Base-by-base conservation (phyloP, 495 filamentous ascomycete species). In the Annulohypoxylon maeteangense region DNA sequence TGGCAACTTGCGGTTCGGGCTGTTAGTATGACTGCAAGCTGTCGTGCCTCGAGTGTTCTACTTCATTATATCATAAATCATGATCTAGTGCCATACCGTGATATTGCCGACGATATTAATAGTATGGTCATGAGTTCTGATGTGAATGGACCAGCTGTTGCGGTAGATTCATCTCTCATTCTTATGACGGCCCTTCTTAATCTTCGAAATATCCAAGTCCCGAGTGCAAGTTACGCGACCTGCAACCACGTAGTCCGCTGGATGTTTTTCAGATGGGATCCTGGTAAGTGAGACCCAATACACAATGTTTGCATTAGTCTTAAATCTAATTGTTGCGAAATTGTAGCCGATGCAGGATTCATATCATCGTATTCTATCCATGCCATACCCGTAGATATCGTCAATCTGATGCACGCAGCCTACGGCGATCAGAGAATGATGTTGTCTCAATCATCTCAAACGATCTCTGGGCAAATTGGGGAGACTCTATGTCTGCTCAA, bases 41-140 rank as follows among this genome's bases (percentile, higher is more conserved):
- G 91, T 50, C 89, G 95, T 64, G 88, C 92, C 61, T 93, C 95
- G 42, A 95, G 93, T 71, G 86, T 92, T 72, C 80, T 97, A 7
- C 85, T 97, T 76, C 78, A 88, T 53, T 81, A 86, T 22, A 84
- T 97, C 44, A 72, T 97, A 4, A 82, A 88, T 45, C 80, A 79
- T 36, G 82, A 88, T 4, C 79, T 93, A 12, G 76, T 96, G 36
- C 80, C 88, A 7, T 89, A 91, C 65, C 83, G 89, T 31, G 79
- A 86, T 44, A 79, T 92, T 29, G 83, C 87, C 14, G 86, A 91
- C 54, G 84, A 88, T 38, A 83, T 90, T 45, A 89, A 89, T 63
- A 86, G 86, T 36, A 91, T 95, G 73, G 82, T 95, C 36, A 84
- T 86, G 7, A 90, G 90, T 14, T 87, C 90, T 55, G 93, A 94